Conservation (phyloP, 2,329 filamentous ascomycete genomes). For the Emergomyces africanus region DNA sequence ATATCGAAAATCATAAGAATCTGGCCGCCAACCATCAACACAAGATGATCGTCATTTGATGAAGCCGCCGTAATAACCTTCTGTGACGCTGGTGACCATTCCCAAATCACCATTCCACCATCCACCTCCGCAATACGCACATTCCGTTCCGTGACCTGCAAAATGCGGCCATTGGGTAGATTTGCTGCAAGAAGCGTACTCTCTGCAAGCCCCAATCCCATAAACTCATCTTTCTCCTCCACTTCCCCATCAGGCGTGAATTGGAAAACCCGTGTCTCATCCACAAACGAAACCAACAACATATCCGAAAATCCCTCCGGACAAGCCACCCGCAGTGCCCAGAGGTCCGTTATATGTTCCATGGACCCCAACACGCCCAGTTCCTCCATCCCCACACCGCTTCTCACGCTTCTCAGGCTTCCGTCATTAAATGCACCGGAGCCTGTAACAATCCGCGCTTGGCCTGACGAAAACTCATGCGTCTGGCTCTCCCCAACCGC, state of each 20-base stretch:
- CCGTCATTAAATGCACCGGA: slow-evolving; percentile 86
- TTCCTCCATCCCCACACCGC: slow-evolving; percentile 85
- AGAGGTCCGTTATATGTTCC: slow-evolving; percentile 58
- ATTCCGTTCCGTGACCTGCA: slow-evolving; percentile 61
- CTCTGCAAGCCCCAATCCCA: slow-evolving; percentile 55
- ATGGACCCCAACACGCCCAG: slow-evolving; percentile 71
- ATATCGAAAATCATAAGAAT: slow-evolving; percentile 57
- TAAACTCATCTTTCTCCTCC: slow-evolving; percentile 70
- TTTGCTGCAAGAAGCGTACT: slow-evolving; percentile 61
- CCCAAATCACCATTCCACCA: slow-evolving; percentile 32
- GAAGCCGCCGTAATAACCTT: slow-evolving; percentile 64
- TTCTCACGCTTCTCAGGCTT: slow-evolving; percentile 76
- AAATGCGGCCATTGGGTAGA: slow-evolving; percentile 47
- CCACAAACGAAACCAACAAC: slow-evolving; percentile 66
- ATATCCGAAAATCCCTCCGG: slow-evolving; percentile 44
- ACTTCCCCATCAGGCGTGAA: slow-evolving; percentile 66
- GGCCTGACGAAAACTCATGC: slow-evolving; percentile 88
- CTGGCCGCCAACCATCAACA: slow-evolving; percentile 67
- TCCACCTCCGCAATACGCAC: slow-evolving; percentile 47
- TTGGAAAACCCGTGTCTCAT: slow-evolving; percentile 69
- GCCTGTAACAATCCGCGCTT: slow-evolving; percentile 84
- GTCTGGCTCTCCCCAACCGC: slow-evolving; percentile 64
- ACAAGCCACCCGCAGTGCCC: slow-evolving; percentile 48
- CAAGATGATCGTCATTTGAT: slow-evolving; percentile 53
- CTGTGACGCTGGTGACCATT: slow-evolving; percentile 31